A percentile compares a stretch with the other conserved stretches of the same genome.
phyloP scores from a whole-genome alignment of 202 grass and related monocot genomes.

The Sporobolus alterniflorus region DNA sequence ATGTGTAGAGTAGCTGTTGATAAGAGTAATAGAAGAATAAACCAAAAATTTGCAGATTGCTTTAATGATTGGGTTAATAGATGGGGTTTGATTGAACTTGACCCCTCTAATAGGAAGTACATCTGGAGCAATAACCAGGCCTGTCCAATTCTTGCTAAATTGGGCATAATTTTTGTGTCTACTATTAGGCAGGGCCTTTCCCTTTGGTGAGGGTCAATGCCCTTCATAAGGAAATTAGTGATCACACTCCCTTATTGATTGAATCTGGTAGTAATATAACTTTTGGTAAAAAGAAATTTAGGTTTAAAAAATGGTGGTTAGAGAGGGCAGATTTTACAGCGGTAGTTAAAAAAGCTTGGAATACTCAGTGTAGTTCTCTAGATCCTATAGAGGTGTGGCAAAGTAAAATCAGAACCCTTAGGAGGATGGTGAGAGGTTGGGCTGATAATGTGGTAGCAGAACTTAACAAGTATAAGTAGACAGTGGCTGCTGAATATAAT shows the following conservation, averaged over 20 bases:
- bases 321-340: not conserved
- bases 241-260: not conserved
- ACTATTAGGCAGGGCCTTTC: not conserved
- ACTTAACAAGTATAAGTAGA: not conserved
- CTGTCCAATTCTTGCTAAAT: not conserved
- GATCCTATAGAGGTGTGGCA: not conserved
- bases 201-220: not conserved
- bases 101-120: fast-evolving
- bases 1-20: not conserved
- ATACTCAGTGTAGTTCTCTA: not conserved
- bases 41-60: not conserved
- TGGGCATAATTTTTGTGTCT: not conserved
- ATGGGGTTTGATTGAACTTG: not conserved
- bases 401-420: not conserved
- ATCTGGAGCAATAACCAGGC: not conserved
- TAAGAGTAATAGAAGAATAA: not conserved
- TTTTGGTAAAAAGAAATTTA: not conserved
- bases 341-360: not conserved
- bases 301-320: not conserved
- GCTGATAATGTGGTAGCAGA: not conserved
- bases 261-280: not conserved
- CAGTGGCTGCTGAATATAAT: not conserved
- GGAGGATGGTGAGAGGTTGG: not conserved
- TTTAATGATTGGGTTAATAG: not conserved
- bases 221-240: not conserved